Evolutionary conservation across 441 rosid species (phyloP).

Genomic region (Hura crepitans): DNA sequence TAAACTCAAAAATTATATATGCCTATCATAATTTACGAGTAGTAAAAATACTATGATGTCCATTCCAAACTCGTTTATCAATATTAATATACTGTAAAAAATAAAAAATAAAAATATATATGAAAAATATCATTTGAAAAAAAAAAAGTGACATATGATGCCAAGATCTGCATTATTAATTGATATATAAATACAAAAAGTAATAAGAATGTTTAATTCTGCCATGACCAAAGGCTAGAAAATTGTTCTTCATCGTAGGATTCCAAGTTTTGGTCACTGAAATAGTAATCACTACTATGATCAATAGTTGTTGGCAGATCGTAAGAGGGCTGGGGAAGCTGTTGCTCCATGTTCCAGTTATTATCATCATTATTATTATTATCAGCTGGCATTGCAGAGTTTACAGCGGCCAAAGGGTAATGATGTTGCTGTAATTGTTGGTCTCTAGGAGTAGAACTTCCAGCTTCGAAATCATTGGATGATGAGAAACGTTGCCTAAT

Average conservation of each 20-base stretch:
- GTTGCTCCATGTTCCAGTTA: background rate
- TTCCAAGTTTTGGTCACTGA: background rate
- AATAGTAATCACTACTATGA: background rate
- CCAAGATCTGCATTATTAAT: too few relatives aligned
- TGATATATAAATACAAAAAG: background rate
- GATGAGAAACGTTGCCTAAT: slow-evolving; percentile 11
- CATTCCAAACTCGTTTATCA: too few relatives aligned
- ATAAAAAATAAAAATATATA: too few relatives aligned
- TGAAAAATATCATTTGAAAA: too few relatives aligned
- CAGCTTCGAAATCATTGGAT: background rate
- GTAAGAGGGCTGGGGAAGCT: background rate
- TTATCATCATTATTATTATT: too few relatives aligned
- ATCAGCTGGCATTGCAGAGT: background rate
- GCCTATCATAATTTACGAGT: too few relatives aligned
- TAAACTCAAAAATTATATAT: too few relatives aligned
- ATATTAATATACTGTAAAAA: too few relatives aligned
- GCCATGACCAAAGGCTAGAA: slow-evolving; percentile 29
- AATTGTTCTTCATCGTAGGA: slow-evolving; percentile 5
- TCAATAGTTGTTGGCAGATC: background rate
- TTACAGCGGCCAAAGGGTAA: too few relatives aligned
- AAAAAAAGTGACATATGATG: too few relatives aligned
- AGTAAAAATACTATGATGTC: too few relatives aligned
- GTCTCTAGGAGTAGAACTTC: background rate
- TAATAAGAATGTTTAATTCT: background rate
- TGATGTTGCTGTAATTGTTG: background rate